Percentiles rank a stretch among this genome's conserved stretches.
Evolutionary conservation across 768 basidiomycete genomes (phyloP).

Genomic region (Suillus discolor): DNA sequence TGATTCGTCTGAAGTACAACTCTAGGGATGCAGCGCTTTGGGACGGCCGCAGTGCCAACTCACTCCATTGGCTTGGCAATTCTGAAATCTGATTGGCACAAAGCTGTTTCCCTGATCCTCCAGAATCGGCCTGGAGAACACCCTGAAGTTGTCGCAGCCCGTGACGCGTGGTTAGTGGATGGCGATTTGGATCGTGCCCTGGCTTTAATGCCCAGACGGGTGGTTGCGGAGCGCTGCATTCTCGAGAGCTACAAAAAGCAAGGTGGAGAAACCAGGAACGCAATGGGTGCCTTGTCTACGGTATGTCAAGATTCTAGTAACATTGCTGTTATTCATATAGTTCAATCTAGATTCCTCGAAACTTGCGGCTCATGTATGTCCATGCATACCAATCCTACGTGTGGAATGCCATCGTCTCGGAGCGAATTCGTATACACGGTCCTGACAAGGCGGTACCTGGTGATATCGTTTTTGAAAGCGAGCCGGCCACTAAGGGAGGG

Average conservation of each 20-base stretch:
- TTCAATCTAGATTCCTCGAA: constrained; percentile 82
- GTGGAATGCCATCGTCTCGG: constrained; percentile 97
- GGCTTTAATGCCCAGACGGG: constrained; percentile 83
- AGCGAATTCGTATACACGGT: constrained; percentile 83
- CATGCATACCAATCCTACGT: constrained; percentile 99
- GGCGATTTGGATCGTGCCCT: constrained; percentile 80
- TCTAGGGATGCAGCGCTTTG: constrained; percentile 97
- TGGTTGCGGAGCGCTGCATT: constrained; percentile 91
- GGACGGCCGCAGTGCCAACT: constrained; percentile 94
- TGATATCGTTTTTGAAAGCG: constrained; percentile 82
- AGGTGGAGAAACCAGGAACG: constrained; percentile 75
- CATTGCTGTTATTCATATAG: constrained; percentile 9
- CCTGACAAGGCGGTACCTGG: constrained; percentile 76
- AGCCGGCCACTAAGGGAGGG: constrained; percentile 18
- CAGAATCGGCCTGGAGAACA: constrained; percentile 87
- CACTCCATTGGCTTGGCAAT: constrained; percentile 92
- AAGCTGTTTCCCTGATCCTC: constrained; percentile 82
- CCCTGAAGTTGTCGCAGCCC: constrained; percentile 82
- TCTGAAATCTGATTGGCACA: constrained; percentile 87
- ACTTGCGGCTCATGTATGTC: constrained; percentile 95
- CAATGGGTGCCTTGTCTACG: constrained; percentile 85
- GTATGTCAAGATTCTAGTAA: constrained; percentile 39
- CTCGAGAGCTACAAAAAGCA: constrained; percentile 89
- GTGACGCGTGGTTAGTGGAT: constrained; percentile 89
- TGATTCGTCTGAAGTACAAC: constrained; percentile 16